Base-by-base conservation (phyloP, 2,329 filamentous ascomycete species). In the Nemania bipapillata region DNA sequence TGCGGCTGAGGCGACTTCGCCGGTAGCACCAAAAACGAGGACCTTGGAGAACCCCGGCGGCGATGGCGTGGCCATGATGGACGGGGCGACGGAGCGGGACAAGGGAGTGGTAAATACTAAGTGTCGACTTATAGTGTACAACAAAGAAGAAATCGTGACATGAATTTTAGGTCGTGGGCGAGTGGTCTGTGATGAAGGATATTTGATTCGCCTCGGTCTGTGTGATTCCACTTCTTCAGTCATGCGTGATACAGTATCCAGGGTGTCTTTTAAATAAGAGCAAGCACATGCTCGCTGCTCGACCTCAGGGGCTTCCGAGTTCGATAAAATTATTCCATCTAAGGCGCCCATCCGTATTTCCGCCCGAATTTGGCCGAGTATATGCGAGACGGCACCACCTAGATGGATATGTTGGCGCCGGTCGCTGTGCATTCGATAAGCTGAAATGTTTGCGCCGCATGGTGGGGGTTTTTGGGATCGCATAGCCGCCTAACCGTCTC, bases 1-100 rank as follows among this genome's bases (percentile, higher is more conserved):
- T 4, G 40, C 40, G 40, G 40, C 40, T 45, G 40, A 45, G 40
- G 40, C 40, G 3, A 45, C 40, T 45, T 45, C 40, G 40, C 40
- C 40, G 40, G 40, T 45, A n/a, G 40, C 40, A n/a, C 40, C 40
- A 7, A 45, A 56, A 56, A 56, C 28, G 32, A 45, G 54, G 54
- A 56, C 22, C 42, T 56, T 56, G 22, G 54, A 42, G 35, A 56
- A 8, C 9, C 20, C 20, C 24, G 54, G 54, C n/a, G 52, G n/a
- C 12, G 53, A 56, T 17, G 20, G 32, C 22, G 22, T 17, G 22
- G 35, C 15, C 54, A 56, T 45, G 11, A 56, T 42, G 54, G 11
- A 56, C 28, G 54, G 30, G 30, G 30, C 4, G 30, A 32, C 30
- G 30, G 30, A 9, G 9, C 30, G 30, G 35, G 20, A 56, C 32